A percentile compares a stretch with the other conserved stretches of the same genome.
These are phyloP conservation scores for Ramalina peruviana DNA, from an alignment of 495 filamentous ascomycete genomes.

Conservation along the genomic window DNA sequence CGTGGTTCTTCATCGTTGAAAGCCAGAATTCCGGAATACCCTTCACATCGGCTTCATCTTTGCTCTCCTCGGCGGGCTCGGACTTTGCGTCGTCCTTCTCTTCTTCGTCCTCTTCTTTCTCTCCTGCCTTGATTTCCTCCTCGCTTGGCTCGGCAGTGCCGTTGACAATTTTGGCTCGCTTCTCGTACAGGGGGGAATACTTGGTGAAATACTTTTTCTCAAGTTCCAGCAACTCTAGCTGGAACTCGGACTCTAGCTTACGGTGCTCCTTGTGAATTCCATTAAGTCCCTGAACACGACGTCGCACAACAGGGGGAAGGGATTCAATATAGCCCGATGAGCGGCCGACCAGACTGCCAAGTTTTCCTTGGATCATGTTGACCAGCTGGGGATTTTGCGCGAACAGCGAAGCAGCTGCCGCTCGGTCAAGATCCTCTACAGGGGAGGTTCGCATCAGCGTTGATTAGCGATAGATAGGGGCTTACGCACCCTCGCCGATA, in stretches of 20 bases:
- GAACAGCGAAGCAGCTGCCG: constrained; percentile 76
- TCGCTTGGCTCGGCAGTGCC: constrained; percentile 75
- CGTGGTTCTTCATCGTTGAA: constrained; percentile 98
- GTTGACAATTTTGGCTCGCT: constrained; percentile 87
- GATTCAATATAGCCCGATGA: constrained; percentile 98
- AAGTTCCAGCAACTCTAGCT: constrained; percentile 91
- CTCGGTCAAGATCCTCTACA: constrained; percentile 79
- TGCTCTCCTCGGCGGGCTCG: constrained; percentile 21
- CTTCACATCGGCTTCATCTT: constrained; percentile 39
- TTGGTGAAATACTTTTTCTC: constrained; percentile 99
- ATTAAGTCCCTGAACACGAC: constrained; percentile 87
- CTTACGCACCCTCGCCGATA: constrained; percentile 86
- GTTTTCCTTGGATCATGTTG: constrained; percentile 92
- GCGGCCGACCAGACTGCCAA: constrained; percentile 81
- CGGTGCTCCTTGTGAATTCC: constrained; percentile 98
- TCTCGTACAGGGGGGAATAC: constrained; percentile 94
- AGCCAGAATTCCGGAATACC: constrained; percentile 99
- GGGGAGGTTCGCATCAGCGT: not conserved
- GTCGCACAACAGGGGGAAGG: constrained; percentile 73
- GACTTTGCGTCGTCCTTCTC: constrained; percentile 42
- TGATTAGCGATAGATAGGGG: constrained; percentile 3
- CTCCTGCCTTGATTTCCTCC: constrained; percentile 70
- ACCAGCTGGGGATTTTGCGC: constrained; percentile 87
- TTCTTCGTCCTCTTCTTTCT: constrained; percentile 61
- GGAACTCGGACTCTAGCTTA: constrained; percentile 94